Base-by-base conservation (phyloP, 768 basidiomycete species). In the Agaricus bisporus region DNA sequence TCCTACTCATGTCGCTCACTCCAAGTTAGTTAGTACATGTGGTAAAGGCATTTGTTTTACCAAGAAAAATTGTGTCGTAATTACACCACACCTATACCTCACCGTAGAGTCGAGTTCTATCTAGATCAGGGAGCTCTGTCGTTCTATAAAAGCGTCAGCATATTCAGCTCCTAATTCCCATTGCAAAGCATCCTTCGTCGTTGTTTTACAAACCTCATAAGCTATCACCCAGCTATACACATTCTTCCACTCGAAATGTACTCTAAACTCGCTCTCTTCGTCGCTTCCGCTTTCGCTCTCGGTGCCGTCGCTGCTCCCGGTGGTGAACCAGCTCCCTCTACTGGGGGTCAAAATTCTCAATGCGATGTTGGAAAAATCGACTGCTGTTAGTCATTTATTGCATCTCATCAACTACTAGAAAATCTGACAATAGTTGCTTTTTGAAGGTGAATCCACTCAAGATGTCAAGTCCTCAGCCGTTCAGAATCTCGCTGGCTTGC, bases 251-350 rank as follows among this genome's bases (percentile, higher is more conserved):
- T 45, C 49, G 48, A 56, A 39, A 56, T 56, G 56, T 56, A 51
- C 56, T 47, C 56, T 20, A 47, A 51, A 48, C 38, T 48, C 51
- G 20, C 50, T 56, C 47, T 51, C 36, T 56, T 56, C 41, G 50
- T 51, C 38, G 25, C 47, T 38, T 36, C 51, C 20, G 45, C 46
- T 35, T 48, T 56, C 41, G 39, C 46, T 32, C 50, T 56, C 46
- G 50, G 47, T 25, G 56, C 56, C 28, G 37, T 51, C 35, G 56
- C 56, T 22, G 51, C 56, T 45, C 51, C 51, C 1, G 51, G 51
- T 38, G 51, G 51, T 46, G 32, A 32, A 7, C 32, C 32, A 3
- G 32, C 32, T 32, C 3, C 32, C 11, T 2, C 7, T 10, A 1
- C 29, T 10, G 29, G 5, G 5, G 29, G 29, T 22, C 22, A 22